Evolutionary conservation across 78 protist species (phyloP).

Genomic region (Salpingoeca rosetta): DNA sequence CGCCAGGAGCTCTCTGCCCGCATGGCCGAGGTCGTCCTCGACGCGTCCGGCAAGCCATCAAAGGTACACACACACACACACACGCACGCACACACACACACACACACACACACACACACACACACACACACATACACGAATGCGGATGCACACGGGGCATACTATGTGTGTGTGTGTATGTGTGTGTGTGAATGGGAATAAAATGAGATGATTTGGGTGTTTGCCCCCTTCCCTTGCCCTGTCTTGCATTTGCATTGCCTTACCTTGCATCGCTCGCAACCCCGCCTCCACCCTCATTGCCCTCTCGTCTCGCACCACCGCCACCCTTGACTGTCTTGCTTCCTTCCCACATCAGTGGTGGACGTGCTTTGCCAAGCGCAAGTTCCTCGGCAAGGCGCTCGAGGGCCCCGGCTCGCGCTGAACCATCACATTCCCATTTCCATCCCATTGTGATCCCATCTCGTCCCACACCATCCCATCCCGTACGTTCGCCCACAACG

Average conservation of each 20-base stretch:
- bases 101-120: too few relatives aligned
- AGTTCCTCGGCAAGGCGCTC: constrained; percentile 58
- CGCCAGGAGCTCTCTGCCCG: constrained; percentile 69
- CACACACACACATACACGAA: too few relatives aligned
- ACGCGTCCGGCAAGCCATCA: background rate
- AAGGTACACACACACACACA: too few relatives aligned
- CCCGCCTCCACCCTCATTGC: background rate
- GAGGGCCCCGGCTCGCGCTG: constrained; percentile 9
- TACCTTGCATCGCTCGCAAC: background rate
- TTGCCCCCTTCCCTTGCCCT: background rate
- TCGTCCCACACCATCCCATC: too few relatives aligned
- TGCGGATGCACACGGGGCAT: too few relatives aligned
- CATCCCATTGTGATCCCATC: too few relatives aligned
- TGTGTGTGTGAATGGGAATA: too few relatives aligned
- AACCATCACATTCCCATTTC: too few relatives aligned
- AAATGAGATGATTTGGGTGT: background rate
- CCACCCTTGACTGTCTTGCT: background rate
- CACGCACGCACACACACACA: too few relatives aligned
- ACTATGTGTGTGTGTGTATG: too few relatives aligned
- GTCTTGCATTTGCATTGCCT: background rate
- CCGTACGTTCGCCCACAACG: too few relatives aligned
- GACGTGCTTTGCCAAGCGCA: constrained; percentile 63
- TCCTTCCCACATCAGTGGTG: constrained; percentile 59
- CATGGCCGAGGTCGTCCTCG: constrained; percentile 33
- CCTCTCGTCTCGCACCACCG: background rate